Percentiles rank a stretch among this genome's conserved stretches.
phyloP scores from a whole-genome alignment of 305 asterid genomes.

The Solanum hybrid region DNA sequence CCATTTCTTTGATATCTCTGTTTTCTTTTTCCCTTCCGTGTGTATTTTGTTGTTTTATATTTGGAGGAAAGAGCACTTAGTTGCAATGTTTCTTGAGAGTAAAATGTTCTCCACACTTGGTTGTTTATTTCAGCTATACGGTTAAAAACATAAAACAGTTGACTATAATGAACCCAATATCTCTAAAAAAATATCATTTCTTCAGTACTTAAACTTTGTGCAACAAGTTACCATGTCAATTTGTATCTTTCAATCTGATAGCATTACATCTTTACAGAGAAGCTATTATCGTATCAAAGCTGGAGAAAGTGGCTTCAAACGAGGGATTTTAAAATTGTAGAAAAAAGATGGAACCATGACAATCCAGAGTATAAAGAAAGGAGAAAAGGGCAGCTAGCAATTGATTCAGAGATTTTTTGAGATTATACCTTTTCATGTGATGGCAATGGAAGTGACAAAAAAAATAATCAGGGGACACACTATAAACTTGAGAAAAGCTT shows the following conservation, averaged over 20 bases:
- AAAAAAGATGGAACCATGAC: slow-evolving; percentile 26
- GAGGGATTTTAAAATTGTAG: slow-evolving; percentile 16
- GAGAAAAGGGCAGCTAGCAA: slow-evolving; percentile 28
- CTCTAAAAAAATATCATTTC: not conserved
- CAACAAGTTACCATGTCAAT: not conserved
- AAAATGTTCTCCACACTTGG: not conserved
- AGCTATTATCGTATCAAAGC: slow-evolving; percentile 15
- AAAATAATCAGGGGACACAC: not conserved
- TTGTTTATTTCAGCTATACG: not conserved
- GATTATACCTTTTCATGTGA: not conserved
- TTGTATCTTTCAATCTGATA: not conserved
- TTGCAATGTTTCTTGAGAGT: not conserved
- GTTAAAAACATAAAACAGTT: not conserved
- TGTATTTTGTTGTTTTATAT: not conserved
- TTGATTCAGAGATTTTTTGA: slow-evolving; percentile 16
- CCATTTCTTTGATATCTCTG: not conserved
- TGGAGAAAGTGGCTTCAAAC: slow-evolving; percentile 24
- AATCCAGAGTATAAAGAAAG: slow-evolving; percentile 25
- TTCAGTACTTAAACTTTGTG: not conserved
- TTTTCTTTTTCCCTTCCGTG: not conserved
- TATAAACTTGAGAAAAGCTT: not conserved
- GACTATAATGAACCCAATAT: not conserved
- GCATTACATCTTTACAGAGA: not conserved
- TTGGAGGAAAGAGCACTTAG: not conserved
- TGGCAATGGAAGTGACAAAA: not conserved